These are phyloP conservation scores for Gilbertella persicaria DNA, from an alignment of 371 early-diverging fungal species.

Conservation along the genomic window DNA sequence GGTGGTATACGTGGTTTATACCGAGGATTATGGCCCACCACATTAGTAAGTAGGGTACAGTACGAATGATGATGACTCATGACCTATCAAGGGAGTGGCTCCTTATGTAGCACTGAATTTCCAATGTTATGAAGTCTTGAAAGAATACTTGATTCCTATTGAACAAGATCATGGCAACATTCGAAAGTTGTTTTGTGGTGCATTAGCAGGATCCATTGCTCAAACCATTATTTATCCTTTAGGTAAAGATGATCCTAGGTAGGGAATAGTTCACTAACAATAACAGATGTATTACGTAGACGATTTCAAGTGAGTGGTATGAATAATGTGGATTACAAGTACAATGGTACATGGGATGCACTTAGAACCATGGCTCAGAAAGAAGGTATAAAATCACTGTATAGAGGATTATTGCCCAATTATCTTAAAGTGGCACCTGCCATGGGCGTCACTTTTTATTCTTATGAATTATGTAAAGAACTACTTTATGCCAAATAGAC, in stretches of 20 bases:
- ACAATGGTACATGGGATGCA: constrained; percentile 79
- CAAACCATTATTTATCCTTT: constrained; percentile 93
- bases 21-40: constrained; percentile 81
- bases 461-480: constrained; percentile 77
- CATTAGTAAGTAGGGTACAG: constrained; percentile 56
- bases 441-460: constrained; percentile 84
- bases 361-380: constrained; percentile 63
- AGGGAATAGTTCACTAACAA: not conserved
- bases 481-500: constrained; percentile 34
- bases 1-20: constrained; percentile 84
- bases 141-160: constrained; percentile 67
- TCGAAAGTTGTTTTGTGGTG: constrained; percentile 82
- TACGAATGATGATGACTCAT: not conserved
- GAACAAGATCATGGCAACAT: constrained; percentile 64
- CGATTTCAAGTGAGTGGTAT: constrained; percentile 89
- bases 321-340: constrained; percentile 70
- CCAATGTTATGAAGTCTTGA: constrained; percentile 81
- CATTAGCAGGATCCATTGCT: constrained; percentile 86
- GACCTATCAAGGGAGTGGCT: constrained; percentile 67
- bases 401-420: constrained; percentile 77
- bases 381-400: constrained; percentile 64
- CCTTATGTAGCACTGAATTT: constrained; percentile 89
- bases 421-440: constrained; percentile 88
- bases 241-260: constrained; percentile 18
- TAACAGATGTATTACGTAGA: constrained; percentile 75